Evolutionary conservation across 345 rosid species (phyloP), one percentile per base, ranked within the genome.

Genomic region (Citrus mangshanensis): DNA sequence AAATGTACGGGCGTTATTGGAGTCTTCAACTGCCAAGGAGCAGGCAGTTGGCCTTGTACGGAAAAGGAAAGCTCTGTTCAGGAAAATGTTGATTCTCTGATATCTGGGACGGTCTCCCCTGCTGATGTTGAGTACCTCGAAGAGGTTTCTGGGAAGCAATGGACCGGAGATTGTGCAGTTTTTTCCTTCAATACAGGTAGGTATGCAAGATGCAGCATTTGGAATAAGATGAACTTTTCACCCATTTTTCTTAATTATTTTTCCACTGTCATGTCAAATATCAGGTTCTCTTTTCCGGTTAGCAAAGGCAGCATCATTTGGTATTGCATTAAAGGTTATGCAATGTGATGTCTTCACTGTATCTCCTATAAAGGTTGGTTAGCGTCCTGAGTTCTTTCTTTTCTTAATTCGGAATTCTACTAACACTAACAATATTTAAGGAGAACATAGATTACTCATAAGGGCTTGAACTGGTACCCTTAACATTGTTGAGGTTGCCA

Each of bases 11-110:
- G 90, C 68, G 88, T 88, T 46, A 58, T 90, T 25, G 93, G 90
- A 8, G 79, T 85, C 49, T 87, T 90, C 85, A 90, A 88, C 75
- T 88, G 90, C 85, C 93, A 87, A 82, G 91, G 92, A 82, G 87
- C 84, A 5, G 90, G 93, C 51, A 87, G 74, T 63, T 87, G 91
- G 91, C 93, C 89, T 49, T 82, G 88, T 70, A 37, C 71, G 64
- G 76, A 88, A 54, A 65, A 68, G 51, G 18, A 46, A 46, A 46
- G 10, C 34, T 24, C 74, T 25, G 64, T 28, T 66, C 73, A 49
- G 54, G 42, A 66, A 69, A 79, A 59, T 46, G 68, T 70, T 21
- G 37, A 35, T 46, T 28, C 60, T 5, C 81, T 79, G 78, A 70
- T 84, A 54, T 59, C 82, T 46, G 86, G 88, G 0, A 54, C 73